A percentile compares a stretch with the other conserved stretches of the same genome.
These are phyloP conservation scores for Delonix regia DNA, from an alignment of 306 rosid genomes.

Conservation along the genomic window DNA sequence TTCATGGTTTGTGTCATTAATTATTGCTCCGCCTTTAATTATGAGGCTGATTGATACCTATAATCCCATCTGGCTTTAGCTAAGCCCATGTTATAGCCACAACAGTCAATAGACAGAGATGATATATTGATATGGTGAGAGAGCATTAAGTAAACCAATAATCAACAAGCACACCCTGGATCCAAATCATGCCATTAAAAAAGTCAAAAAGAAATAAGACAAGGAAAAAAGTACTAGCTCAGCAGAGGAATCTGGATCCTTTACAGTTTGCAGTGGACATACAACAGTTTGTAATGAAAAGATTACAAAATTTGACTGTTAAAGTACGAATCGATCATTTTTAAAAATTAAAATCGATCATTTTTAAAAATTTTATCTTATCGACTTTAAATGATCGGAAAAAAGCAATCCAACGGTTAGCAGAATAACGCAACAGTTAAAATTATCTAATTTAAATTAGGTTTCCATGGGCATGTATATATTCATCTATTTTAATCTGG, in stretches of 20 bases:
- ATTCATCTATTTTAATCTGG: not conserved
- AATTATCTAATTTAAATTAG: not conserved
- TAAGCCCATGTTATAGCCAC: too few relatives aligned
- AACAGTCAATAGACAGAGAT: not conserved
- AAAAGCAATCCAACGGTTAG: too few relatives aligned
- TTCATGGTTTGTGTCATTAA: not conserved
- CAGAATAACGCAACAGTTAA: too few relatives aligned
- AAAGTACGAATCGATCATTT: too few relatives aligned
- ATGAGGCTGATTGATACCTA: not conserved
- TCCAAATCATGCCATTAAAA: not conserved
- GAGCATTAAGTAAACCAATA: not conserved
- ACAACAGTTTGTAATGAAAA: too few relatives aligned
- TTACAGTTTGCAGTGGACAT: too few relatives aligned
- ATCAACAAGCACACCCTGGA: not conserved
- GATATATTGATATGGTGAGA: not conserved
- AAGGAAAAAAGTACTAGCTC: not conserved
- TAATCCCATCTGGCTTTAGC: not conserved
- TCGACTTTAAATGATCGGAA: too few relatives aligned
- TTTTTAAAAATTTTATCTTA: too few relatives aligned
- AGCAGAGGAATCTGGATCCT: too few relatives aligned
- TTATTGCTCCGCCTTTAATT: not conserved
- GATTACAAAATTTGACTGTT: too few relatives aligned
- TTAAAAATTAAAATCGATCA: too few relatives aligned
- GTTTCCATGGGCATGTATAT: too few relatives aligned
- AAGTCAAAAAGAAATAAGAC: not conserved